phyloP scores from a whole-genome alignment of 2,329 filamentous ascomycete genomes.

The Fusarium protoensiforme region DNA sequence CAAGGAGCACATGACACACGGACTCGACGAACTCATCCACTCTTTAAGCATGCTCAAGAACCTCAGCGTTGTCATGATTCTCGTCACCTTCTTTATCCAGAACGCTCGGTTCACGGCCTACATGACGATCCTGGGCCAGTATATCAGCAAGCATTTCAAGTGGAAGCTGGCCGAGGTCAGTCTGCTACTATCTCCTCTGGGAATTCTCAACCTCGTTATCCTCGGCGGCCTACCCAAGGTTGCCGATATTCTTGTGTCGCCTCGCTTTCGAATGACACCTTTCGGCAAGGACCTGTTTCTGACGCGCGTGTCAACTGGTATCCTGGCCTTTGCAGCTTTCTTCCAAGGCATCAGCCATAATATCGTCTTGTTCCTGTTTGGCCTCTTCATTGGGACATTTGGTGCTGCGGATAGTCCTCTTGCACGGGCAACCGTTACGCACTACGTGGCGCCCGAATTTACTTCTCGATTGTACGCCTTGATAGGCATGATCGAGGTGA shows the following conservation, averaged over 20 bases:
- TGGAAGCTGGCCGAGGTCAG: constrained; percentile 56
- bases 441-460: constrained; percentile 50
- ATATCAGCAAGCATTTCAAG: constrained; percentile 57
- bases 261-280: constrained; percentile 47
- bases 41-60: constrained; percentile 51
- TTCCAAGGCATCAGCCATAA: constrained; percentile 49
- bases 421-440: constrained; percentile 53
- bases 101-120: constrained; percentile 51
- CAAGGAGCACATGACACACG: constrained; percentile 43
- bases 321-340: constrained; percentile 47
- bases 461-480: constrained; percentile 56
- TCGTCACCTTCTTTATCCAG: constrained; percentile 53
- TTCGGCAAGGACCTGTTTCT: constrained; percentile 54
- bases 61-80: constrained; percentile 50
- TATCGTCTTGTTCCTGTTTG: constrained; percentile 49
- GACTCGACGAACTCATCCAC: constrained; percentile 45
- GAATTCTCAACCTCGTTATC: constrained; percentile 52
- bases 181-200: constrained; percentile 54
- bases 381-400: constrained; percentile 51
- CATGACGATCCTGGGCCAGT: constrained; percentile 52
- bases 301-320: constrained; percentile 46
- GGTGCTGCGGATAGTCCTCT: constrained; percentile 53
- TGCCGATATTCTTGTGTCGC: constrained; percentile 46
- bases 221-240: constrained; percentile 51
- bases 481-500: constrained; percentile 53